Evolutionary conservation across 305 asterid genomes (phyloP).

Genomic region (Fraxinus angustifolia): DNA sequence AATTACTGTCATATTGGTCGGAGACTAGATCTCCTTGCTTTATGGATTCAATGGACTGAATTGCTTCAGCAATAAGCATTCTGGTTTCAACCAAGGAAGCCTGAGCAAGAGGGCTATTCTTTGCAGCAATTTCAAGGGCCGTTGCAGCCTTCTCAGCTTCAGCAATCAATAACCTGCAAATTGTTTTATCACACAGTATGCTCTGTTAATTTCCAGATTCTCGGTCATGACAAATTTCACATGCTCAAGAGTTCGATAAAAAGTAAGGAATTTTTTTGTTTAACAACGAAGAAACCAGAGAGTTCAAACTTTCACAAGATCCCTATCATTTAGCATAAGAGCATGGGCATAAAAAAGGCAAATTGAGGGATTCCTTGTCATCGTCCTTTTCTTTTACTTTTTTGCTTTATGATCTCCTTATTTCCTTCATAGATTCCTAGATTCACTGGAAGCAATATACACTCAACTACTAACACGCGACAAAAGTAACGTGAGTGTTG

Average conservation of each 20-base stretch:
- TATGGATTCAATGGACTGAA: conserved; percentile 48
- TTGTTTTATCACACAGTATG: neutral
- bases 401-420: neutral
- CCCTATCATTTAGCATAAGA: neutral
- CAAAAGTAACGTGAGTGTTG: neutral
- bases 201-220: neutral
- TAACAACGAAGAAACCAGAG: neutral
- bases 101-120: conserved; percentile 54
- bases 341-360: neutral
- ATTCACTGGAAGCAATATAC: neutral
- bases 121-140: conserved; percentile 70
- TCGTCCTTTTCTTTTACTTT: neutral
- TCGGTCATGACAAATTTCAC: neutral
- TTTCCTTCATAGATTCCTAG: neutral
- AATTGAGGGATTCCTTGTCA: neutral
- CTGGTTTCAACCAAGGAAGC: conserved; percentile 69
- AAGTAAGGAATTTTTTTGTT: neutral
- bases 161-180: conserved; percentile 69
- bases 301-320: neutral
- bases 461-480: neutral
- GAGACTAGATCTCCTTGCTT: conserved; percentile 35
- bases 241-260: neutral
- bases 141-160: conserved; percentile 91
- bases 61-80: conserved; percentile 74
- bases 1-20: conserved; percentile 19